phyloP scores from a whole-genome alignment of 2,329 filamentous ascomycete species.

The Aspergillus carbonarius region DNA sequence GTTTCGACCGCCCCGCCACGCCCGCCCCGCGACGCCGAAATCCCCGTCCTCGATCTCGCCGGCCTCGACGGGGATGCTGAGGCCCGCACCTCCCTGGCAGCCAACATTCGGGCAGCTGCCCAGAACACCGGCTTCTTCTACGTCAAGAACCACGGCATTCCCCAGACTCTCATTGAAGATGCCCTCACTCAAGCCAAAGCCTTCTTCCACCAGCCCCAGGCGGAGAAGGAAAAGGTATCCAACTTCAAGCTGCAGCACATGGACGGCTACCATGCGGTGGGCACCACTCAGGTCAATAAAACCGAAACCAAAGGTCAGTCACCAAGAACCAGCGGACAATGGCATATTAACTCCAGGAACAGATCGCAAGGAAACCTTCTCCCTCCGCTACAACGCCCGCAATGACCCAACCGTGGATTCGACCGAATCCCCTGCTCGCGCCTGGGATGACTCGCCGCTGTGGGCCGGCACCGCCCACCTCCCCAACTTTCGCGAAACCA shows the following conservation, averaged over 20 bases:
- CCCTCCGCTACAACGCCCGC: slow-evolving; percentile 54
- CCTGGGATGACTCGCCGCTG: slow-evolving; percentile 51
- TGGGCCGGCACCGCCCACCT: slow-evolving; percentile 54
- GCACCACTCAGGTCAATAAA: slow-evolving; percentile 32
- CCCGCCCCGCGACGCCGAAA: slow-evolving; percentile 45
- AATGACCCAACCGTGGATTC: slow-evolving; percentile 51
- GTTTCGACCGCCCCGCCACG: slow-evolving; percentile 45
- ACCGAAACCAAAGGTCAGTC: slow-evolving; percentile 32
- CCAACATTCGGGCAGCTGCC: slow-evolving; percentile 47
- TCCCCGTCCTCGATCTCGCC: slow-evolving; percentile 56
- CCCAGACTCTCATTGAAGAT: slow-evolving; percentile 22
- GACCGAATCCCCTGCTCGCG: slow-evolving; percentile 44
- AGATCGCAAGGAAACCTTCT: slow-evolving; percentile 55
- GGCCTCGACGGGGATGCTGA: slow-evolving; percentile 37
- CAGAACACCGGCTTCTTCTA: slow-evolving; percentile 58
- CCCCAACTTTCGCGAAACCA: slow-evolving; percentile 29
- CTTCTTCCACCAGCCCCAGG: slow-evolving; percentile 52
- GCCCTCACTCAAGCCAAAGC: slow-evolving; percentile 19
- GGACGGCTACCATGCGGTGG: slow-evolving; percentile 48
- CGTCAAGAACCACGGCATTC: slow-evolving; percentile 52
- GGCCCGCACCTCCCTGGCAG: slow-evolving; percentile 43
- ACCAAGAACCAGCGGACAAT: slow-evolving; percentile 16
- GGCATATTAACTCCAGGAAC: slow-evolving; percentile 13
- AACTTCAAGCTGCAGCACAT: slow-evolving; percentile 42
- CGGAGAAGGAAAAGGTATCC: slow-evolving; percentile 43